Base-by-base conservation (phyloP, 2,329 filamentous ascomycete species). In the Xylaria sp. region DNA sequence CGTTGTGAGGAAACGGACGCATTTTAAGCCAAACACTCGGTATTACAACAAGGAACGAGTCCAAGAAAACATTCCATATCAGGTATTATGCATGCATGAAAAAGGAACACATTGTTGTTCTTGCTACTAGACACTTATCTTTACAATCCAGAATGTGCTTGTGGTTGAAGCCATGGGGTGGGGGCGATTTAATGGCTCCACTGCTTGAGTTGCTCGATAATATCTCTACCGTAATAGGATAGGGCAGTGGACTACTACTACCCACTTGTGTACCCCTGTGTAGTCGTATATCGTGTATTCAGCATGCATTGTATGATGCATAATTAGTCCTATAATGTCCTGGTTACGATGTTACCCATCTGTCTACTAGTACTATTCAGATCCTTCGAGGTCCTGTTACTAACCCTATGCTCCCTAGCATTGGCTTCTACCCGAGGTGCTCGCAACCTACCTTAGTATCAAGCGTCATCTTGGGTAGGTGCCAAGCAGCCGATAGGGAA, bases 61-160 rank as follows among this genome's bases (percentile, higher is more conserved):
- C 34, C 25, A 54, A 50, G 28, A 25, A 23, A 55, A 63, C 66
- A 69, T 48, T 54, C 50, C 58, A 65, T 65, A 65, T 46, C 44
- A 68, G 37, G 55, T 61, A 57, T 55, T 48, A 65, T 64, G 56
- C 63, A 69, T 66, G 28, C 55, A 59, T 68, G 37, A 41, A 63
- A 54, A 37, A 57, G 34, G 13, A 58, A 34, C 58, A 59, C 51
- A 65, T 1, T 60, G 57, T 64, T 63, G 57, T 64, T 63, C 51
- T 57, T 41, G 28, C 41, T 46, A 44, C 41, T 46, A 44, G 34
- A 63, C 20, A 37, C 50, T 3, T 25, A 23, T 25, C 20, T 39
- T 48, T 13, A 7, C 50, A 54, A 46, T 18, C 18, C 1, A 7
- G 28, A 48, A 63, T 39, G 10, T 28, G 37, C 12, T 52, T 32